phyloP scores from a whole-genome alignment of 1,284 basidiomycete species.

The Rhodotorula glutinis region DNA sequence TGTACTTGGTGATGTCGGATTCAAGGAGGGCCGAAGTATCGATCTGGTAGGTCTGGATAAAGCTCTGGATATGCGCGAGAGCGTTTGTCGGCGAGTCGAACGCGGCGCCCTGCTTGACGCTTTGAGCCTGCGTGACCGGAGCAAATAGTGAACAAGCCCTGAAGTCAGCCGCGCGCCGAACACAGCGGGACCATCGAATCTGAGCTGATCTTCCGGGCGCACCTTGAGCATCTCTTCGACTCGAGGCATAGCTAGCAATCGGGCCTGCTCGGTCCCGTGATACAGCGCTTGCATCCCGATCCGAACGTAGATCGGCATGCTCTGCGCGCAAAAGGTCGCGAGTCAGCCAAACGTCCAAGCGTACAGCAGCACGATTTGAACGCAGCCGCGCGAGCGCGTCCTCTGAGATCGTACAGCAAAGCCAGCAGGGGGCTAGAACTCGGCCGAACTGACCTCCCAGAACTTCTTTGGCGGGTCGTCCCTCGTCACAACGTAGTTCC shows the following conservation, averaged over 20 bases:
- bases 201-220: not conserved
- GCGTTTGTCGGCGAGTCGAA: constrained; percentile 49
- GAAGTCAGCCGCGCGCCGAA: too few relatives aligned
- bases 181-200: too few relatives aligned
- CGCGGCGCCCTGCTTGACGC: constrained; percentile 56
- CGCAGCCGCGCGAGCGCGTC: too few relatives aligned
- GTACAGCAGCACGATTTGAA: too few relatives aligned
- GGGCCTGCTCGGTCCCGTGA: constrained; percentile 23
- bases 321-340: constrained; percentile 66
- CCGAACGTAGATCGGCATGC: constrained; percentile 87
- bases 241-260: not conserved
- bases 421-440: too few relatives aligned
- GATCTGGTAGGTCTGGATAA: constrained; percentile 66
- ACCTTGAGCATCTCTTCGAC: constrained; percentile 27
- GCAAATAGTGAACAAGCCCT: too few relatives aligned
- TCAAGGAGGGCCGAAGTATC: constrained; percentile 11
- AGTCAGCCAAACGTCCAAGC: too few relatives aligned
- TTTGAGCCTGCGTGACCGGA: constrained; percentile 52
- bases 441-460: constrained; percentile 34
- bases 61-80: constrained; percentile 62
- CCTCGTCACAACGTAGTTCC: constrained; percentile 34
- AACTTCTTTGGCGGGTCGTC: constrained; percentile 24
- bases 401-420: too few relatives aligned
- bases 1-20: constrained; percentile 27
- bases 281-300: constrained; percentile 44